phyloP scores from a whole-genome alignment of 2,329 filamentous ascomycete genomes.

The Amphichorda felina region DNA sequence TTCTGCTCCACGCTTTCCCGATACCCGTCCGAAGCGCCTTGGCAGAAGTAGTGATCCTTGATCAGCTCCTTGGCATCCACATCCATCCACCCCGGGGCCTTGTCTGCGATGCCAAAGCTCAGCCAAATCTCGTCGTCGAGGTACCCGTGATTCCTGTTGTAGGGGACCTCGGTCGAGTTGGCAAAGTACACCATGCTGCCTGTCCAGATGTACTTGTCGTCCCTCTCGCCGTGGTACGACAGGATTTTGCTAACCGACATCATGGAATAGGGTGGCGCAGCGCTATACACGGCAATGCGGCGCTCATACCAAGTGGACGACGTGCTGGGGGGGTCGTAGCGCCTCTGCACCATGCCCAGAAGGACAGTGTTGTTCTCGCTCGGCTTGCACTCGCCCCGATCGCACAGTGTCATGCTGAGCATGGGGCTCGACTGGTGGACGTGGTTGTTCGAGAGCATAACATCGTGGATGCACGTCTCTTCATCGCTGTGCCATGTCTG shows the following conservation, averaged over 20 bases:
- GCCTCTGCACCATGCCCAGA: constrained; percentile 3
- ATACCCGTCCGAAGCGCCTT: constrained; percentile 1
- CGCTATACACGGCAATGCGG: constrained; percentile 1
- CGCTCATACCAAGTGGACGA: constrained; percentile 2
- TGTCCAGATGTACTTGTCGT: constrained; percentile 3
- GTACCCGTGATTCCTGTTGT: constrained; percentile 2
- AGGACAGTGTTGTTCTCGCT: constrained; percentile 2
- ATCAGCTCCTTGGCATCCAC: constrained; percentile 1
- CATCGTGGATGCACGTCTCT: constrained; percentile 4
- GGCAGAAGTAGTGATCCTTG: constrained; percentile 3
- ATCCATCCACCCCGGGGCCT: constrained; percentile 2
- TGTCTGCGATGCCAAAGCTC: constrained; percentile 4
- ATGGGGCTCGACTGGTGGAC: constrained; percentile 4
- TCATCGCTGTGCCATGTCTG: constrained; percentile 2
- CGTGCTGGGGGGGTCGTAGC: neutral
- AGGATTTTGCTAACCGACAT: constrained; percentile 2
- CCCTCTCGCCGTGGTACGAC: constrained; percentile 3
- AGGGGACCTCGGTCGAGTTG: neutral
- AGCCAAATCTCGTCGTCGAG: constrained; percentile 4
- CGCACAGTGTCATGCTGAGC: constrained; percentile 4
- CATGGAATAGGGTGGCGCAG: constrained; percentile 2
- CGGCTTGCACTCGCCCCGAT: constrained; percentile 2
- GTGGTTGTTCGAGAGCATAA: constrained; percentile 2
- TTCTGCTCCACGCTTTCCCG: neutral
- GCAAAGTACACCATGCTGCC: constrained; percentile 3